A percentile compares a stretch with the other conserved stretches of the same genome.
Conservation (phyloP, 208 protist genomes). For the Naegleria gruberi region DNA sequence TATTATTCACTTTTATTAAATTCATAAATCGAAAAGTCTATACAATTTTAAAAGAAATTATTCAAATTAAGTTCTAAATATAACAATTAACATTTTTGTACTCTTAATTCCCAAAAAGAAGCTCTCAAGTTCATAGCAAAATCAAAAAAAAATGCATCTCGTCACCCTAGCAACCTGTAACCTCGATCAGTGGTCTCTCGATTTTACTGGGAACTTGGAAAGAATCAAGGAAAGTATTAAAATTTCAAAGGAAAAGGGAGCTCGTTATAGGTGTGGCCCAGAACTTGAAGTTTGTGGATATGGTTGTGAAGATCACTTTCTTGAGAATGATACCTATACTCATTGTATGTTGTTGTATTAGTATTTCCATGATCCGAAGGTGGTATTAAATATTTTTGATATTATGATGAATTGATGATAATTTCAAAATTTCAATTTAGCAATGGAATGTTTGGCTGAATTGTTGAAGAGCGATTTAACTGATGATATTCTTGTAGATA, state of each 20-base stretch:
- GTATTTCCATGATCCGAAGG: not conserved
- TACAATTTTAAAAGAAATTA: no score
- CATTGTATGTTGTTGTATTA: conserved; percentile 23
- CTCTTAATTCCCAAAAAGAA: not conserved
- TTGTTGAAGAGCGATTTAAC: conserved; percentile 30
- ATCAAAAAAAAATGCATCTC: not conserved
- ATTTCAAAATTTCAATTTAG: not conserved
- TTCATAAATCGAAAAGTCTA: no score
- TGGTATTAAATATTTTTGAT: not conserved
- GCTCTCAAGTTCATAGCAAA: no score
- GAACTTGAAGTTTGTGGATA: conserved; percentile 61
- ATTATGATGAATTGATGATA: not conserved
- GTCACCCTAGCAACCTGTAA: conserved; percentile 57
- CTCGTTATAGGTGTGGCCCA: conserved; percentile 31
- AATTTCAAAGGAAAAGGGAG: conserved; percentile 43
- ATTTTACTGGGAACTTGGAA: conserved; percentile 61
- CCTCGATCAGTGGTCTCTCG: conserved; percentile 70
- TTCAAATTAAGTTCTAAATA: no score
- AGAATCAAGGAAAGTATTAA: conserved; percentile 50
- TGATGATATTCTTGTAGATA: conserved; percentile 52
- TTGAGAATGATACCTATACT: conserved; percentile 58
- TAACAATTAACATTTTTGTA: not conserved
- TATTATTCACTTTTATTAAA: no score
- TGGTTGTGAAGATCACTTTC: conserved; percentile 71
- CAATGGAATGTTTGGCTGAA: conserved; percentile 17